Evolutionary conservation across 2,329 filamentous ascomycete species (phyloP).

Genomic region (Fusarium xylarioides): DNA sequence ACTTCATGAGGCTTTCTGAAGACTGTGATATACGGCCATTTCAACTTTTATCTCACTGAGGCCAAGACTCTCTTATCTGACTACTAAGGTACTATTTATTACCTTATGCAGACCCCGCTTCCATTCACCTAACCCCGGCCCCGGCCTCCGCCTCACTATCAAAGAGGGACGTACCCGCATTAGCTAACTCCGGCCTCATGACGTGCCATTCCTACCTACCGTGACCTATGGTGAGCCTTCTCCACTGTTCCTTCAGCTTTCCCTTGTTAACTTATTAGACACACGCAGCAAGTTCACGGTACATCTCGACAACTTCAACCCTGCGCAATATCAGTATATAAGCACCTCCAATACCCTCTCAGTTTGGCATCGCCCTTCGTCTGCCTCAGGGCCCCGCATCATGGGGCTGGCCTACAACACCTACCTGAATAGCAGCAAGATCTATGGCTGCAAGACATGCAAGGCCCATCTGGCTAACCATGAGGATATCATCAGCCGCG

Average conservation of each 20-base stretch:
- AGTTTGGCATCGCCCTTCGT: neutral
- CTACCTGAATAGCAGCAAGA: slow-evolving; percentile 85
- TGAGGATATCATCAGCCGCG: slow-evolving; percentile 93
- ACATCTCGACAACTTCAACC: neutral
- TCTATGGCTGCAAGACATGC: slow-evolving; percentile 94
- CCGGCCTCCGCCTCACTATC: slow-evolving; percentile 13
- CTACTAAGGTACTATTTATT: neutral
- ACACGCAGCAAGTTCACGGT: neutral
- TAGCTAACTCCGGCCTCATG: slow-evolving; percentile 36
- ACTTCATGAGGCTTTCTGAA: neutral
- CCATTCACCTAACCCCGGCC: neutral
- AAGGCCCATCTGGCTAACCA: slow-evolving; percentile 96
- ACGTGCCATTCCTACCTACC: slow-evolving; percentile 23
- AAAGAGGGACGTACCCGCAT: slow-evolving; percentile 2
- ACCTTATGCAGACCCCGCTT: slow-evolving; percentile 2
- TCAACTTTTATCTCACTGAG: neutral
- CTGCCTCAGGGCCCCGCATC: slow-evolving; percentile 32
- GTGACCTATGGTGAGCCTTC: slow-evolving; percentile 4
- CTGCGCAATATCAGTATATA: neutral
- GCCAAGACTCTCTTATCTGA: neutral
- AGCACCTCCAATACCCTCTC: neutral
- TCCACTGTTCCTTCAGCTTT: slow-evolving; percentile 10
- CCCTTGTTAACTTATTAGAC: slow-evolving; percentile 1
- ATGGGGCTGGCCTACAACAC: slow-evolving; percentile 95
- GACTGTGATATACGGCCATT: neutral